Evolutionary conservation across 2,329 filamentous ascomycete genomes (phyloP).

Genomic region (Drechslerella dactyloides): DNA sequence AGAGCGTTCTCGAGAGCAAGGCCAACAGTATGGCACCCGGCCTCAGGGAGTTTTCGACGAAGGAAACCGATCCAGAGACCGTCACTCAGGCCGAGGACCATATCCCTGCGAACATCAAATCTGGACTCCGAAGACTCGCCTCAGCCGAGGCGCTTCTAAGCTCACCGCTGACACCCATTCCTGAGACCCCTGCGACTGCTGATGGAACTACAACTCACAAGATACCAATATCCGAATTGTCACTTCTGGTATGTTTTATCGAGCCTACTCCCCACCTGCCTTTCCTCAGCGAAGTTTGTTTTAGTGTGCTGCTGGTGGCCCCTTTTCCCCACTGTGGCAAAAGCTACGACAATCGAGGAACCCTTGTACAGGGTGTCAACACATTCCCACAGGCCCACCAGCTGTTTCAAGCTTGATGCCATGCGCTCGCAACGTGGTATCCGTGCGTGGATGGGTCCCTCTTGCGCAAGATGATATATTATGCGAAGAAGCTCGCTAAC

Average conservation of each 20-base stretch:
- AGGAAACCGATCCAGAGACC: slow-evolving; percentile 23
- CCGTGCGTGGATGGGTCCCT: slow-evolving; percentile 16
- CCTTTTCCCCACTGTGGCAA: slow-evolving; percentile 51
- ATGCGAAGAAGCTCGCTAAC: slow-evolving; percentile 16
- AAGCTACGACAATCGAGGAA: slow-evolving; percentile 27
- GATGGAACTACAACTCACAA: slow-evolving; percentile 26
- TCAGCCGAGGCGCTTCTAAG: slow-evolving; percentile 43
- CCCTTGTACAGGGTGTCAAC: slow-evolving; percentile 43
- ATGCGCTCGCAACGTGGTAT: slow-evolving; percentile 21
- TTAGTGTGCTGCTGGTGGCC: slow-evolving; percentile 10
- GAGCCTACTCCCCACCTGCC: slow-evolving; percentile 27
- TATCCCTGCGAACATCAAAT: slow-evolving; percentile 28
- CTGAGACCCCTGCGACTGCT: slow-evolving; percentile 35
- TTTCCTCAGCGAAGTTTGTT: slow-evolving; percentile 10
- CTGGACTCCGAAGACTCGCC: slow-evolving; percentile 41
- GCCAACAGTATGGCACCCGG: slow-evolving; percentile 11
- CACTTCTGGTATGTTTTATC: slow-evolving; percentile 40
- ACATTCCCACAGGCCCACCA: slow-evolving; percentile 36
- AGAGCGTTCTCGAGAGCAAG: slow-evolving; percentile 41
- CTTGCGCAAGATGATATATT: slow-evolving; percentile 11
- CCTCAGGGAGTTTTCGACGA: slow-evolving; percentile 14
- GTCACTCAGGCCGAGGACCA: slow-evolving; percentile 21
- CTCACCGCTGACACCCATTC: slow-evolving; percentile 48
- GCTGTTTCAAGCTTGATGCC: slow-evolving; percentile 45
- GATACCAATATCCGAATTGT: slow-evolving; percentile 32